Evolutionary conservation across 495 filamentous ascomycete genomes (phyloP).

Genomic region (Parachaetomium inaequale): DNA sequence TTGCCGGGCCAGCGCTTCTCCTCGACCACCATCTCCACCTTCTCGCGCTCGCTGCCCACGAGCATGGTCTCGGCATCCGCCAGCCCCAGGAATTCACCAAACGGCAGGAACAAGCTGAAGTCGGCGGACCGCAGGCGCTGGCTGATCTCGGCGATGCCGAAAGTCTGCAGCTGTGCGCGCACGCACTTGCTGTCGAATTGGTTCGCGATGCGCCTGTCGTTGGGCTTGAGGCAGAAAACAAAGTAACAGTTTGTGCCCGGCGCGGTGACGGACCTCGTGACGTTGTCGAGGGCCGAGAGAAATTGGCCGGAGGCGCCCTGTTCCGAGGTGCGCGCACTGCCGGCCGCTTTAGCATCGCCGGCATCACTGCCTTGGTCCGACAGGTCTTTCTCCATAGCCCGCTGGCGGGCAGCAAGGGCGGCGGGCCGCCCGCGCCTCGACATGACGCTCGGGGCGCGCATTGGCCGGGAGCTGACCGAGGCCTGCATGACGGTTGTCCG

Average conservation of each 20-base stretch:
- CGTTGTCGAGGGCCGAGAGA: conserved; percentile 80
- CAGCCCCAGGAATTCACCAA: conserved; percentile 89
- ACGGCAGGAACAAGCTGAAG: conserved; percentile 92
- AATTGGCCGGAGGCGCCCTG: conserved; percentile 93
- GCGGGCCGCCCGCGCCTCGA: conserved; percentile 47
- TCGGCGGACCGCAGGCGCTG: conserved; percentile 87
- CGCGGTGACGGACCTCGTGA: conserved; percentile 76
- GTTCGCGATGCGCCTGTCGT: conserved; percentile 94
- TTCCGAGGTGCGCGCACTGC: conserved; percentile 45
- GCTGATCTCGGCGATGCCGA: conserved; percentile 96
- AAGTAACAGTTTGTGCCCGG: conserved; percentile 88
- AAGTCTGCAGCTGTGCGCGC: conserved; percentile 86
- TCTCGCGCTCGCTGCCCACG: conserved; percentile 89
- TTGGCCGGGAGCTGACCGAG: conserved; percentile 88
- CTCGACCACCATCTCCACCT: conserved; percentile 82
- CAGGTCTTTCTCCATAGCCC: conserved; percentile 43
- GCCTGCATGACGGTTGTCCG: conserved; percentile 91
- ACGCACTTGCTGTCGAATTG: conserved; percentile 99
- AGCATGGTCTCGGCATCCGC: conserved; percentile 77
- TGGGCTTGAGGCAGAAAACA: conserved; percentile 95
- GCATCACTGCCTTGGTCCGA: conserved; percentile 49
- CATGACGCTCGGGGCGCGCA: conserved; percentile 90
- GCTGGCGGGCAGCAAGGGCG: conserved; percentile 30
- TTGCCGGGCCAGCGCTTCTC: conserved; percentile 88
- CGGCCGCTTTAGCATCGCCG: conserved; percentile 34